phyloP scores from a whole-genome alignment of 129 eudicot species.

The Chrysanthemum lavandulifolium region DNA sequence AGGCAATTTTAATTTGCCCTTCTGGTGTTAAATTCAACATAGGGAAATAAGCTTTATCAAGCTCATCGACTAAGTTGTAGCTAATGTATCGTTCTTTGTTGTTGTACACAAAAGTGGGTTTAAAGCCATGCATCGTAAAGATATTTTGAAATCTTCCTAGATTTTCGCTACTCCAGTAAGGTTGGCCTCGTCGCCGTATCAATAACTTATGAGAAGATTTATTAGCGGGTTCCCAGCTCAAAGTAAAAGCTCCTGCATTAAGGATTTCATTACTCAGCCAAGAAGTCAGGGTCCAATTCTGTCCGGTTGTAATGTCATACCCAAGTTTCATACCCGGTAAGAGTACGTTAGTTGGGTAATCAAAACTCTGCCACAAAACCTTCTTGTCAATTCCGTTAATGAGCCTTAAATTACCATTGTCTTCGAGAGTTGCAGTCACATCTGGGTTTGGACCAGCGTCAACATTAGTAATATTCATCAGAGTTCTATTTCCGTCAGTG shows the following conservation, averaged over 20 bases:
- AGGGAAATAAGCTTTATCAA: no score
- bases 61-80: no score
- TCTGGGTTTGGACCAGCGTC: conserved; percentile 7
- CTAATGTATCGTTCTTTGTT: conserved; percentile 13
- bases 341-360: conserved; percentile 24
- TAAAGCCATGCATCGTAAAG: background rate
- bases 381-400: conserved; percentile 10
- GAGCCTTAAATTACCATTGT: conserved; percentile 16
- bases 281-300: conserved; percentile 26
- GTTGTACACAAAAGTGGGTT: conserved; percentile 7
- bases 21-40: conserved; percentile 2
- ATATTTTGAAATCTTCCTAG: background rate
- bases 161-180: conserved; percentile 3
- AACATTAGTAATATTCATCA: conserved; percentile 14
- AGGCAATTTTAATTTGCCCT: no score
- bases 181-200: conserved; percentile 1
- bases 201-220: background rate
- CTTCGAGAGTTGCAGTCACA: conserved; percentile 17
- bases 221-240: conserved; percentile 21
- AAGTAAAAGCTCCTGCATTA: conserved; percentile 18
- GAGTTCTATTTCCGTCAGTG: background rate
- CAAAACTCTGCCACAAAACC: conserved; percentile 38
- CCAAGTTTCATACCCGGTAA: conserved; percentile 38
- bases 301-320: background rate
- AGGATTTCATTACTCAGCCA: conserved; percentile 3